Conservation (phyloP, 176 grass and related monocot species). For the Phoenix roebelenii region DNA sequence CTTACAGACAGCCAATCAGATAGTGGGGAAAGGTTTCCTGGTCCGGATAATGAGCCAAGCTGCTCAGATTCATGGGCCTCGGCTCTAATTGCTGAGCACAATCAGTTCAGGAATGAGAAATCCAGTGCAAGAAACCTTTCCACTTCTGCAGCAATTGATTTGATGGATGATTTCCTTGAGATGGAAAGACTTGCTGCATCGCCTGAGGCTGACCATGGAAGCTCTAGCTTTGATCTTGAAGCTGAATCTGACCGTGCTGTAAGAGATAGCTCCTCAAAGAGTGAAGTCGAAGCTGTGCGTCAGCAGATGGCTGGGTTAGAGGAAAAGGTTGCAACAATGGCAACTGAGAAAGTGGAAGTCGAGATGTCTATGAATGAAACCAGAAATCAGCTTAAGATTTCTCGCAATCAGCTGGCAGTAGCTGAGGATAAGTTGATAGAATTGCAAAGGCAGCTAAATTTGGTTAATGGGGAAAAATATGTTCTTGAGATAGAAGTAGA, state of each 20-base stretch:
- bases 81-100: slow-evolving; percentile 48
- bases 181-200: slow-evolving; percentile 63
- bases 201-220: neutral
- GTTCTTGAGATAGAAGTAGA: slow-evolving; percentile 41
- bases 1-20: no score
- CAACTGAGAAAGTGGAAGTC: slow-evolving; percentile 35
- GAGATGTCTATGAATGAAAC: slow-evolving; percentile 47
- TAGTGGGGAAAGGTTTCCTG: neutral
- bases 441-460: slow-evolving; percentile 66
- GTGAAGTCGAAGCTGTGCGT: slow-evolving; percentile 4
- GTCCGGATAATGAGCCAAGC: slow-evolving; percentile 33
- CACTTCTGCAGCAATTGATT: slow-evolving; percentile 32
- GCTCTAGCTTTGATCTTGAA: neutral
- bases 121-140: slow-evolving; percentile 14
- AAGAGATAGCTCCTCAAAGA: slow-evolving; percentile 1
- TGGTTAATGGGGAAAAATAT: slow-evolving; percentile 47
- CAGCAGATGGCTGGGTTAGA: slow-evolving; percentile 32
- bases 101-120: slow-evolving; percentile 67
- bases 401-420: slow-evolving; percentile 26
- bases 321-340: slow-evolving; percentile 40
- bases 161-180: slow-evolving; percentile 78
- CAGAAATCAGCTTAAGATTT: slow-evolving; percentile 36
- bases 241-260: neutral
- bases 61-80: slow-evolving; percentile 71
- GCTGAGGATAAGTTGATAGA: slow-evolving; percentile 48